These are phyloP conservation scores for Rhodotorula sp. DNA, from an alignment of 1,284 basidiomycete genomes.

Conservation along the genomic window DNA sequence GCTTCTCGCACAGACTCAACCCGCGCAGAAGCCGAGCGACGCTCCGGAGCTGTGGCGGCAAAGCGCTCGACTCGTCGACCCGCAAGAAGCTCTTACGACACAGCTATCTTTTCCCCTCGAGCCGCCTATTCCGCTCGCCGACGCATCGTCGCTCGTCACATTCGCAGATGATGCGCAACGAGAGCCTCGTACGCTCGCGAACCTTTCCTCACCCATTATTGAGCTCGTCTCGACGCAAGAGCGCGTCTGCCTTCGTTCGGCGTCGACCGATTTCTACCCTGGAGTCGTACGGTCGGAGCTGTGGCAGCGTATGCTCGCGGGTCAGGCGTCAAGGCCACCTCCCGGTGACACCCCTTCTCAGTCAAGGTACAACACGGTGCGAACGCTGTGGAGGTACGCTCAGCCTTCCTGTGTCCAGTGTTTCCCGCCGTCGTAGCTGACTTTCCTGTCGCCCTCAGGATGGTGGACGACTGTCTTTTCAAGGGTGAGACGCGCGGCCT, in stretches of 20 bases:
- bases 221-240: not conserved
- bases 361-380: constrained; percentile 1
- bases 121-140: not conserved
- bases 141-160: too few species aligned
- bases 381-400: constrained; percentile 26
- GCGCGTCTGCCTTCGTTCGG: not conserved
- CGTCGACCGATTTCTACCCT: not conserved
- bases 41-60: constrained; percentile 6
- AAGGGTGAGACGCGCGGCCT: constrained; percentile 23
- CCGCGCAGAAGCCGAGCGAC: not conserved
- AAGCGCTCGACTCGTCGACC: not conserved
- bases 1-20: constrained; percentile 5
- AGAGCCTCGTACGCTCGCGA: too few species aligned
- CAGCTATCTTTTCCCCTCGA: not conserved
- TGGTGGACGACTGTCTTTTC: constrained; percentile 35
- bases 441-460: not conserved
- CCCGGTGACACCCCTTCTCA: not conserved
- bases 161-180: too few species aligned
- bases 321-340: constrained; percentile 3
- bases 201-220: too few species aligned
- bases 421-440: not conserved
- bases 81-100: not conserved
- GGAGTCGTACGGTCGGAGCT: not conserved
- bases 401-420: not conserved
- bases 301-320: constrained; percentile 5